A percentile compares a stretch with the other conserved stretches of the same genome.
These are phyloP conservation scores for Avena insularis DNA, from an alignment of 176 grass and related monocot species.

Conservation along the genomic window DNA sequence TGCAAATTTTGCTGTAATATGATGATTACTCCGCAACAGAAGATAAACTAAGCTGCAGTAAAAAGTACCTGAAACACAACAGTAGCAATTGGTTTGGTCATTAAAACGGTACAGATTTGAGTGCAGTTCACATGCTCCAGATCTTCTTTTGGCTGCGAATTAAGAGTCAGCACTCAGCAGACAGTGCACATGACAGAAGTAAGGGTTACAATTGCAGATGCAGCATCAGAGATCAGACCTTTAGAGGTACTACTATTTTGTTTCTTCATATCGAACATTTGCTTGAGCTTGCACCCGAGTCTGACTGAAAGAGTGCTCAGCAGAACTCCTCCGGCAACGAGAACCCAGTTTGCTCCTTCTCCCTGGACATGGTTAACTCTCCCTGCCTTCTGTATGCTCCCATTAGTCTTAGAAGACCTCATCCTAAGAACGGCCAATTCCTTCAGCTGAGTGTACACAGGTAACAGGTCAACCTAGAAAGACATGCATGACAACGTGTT, in stretches of 20 bases:
- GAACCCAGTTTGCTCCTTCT: slow-evolving; percentile 70
- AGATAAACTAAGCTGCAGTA: slow-evolving; percentile 15
- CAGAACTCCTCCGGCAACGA: slow-evolving; percentile 74
- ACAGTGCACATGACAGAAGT: slow-evolving; percentile 14
- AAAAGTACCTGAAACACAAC: slow-evolving; percentile 61
- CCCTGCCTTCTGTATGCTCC: slow-evolving; percentile 53
- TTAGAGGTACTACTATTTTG: slow-evolving; percentile 48
- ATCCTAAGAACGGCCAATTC: slow-evolving; percentile 48
- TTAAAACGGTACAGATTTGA: slow-evolving; percentile 71
- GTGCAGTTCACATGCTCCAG: slow-evolving; percentile 57
- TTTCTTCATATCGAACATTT: slow-evolving; percentile 62
- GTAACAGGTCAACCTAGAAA: slow-evolving; percentile 34
- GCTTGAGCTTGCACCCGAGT: slow-evolving; percentile 78
- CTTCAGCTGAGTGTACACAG: neutral
- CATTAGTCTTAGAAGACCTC: slow-evolving; percentile 59
- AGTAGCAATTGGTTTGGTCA: slow-evolving; percentile 60
- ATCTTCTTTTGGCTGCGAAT: slow-evolving; percentile 63
- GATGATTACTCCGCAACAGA: slow-evolving; percentile 22
- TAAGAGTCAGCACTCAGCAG: slow-evolving; percentile 21
- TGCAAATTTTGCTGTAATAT: neutral
- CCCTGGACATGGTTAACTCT: slow-evolving; percentile 58
- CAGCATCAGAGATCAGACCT: slow-evolving; percentile 58
- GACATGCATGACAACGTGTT: neutral
- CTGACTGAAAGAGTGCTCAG: slow-evolving; percentile 81
- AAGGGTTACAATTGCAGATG: neutral